Evolutionary conservation across 148 eudicot species (phyloP).

Genomic region (Chenopodium berlandieri): DNA sequence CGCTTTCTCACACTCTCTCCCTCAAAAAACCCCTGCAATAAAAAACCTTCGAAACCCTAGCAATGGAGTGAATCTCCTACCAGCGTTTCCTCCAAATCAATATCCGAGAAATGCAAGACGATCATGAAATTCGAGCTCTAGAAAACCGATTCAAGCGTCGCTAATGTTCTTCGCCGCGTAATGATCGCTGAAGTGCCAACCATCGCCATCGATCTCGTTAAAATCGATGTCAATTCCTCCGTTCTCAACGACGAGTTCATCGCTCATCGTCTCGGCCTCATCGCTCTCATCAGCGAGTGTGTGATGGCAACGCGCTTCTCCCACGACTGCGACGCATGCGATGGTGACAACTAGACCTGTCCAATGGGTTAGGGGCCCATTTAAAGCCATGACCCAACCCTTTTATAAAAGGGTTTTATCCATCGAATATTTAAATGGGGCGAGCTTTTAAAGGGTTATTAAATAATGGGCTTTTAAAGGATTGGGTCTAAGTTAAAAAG

Average conservation of each 20-base stretch:
- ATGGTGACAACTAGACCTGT: constrained; percentile 32
- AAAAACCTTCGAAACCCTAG: background rate
- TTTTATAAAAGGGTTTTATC: no score
- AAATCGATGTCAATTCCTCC: constrained; percentile 88
- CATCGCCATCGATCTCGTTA: constrained; percentile 49
- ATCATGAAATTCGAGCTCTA: constrained; percentile 83
- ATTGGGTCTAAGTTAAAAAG: no score
- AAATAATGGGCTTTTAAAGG: no score
- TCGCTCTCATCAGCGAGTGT: constrained; percentile 76
- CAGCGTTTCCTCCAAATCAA: constrained; percentile 76
- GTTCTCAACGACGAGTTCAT: constrained; percentile 55
- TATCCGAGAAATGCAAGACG: constrained; percentile 70
- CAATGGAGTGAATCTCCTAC: constrained; percentile 42
- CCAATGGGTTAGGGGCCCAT: no score
- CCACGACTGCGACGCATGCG: constrained; percentile 90
- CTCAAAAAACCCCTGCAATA: constrained; percentile 3
- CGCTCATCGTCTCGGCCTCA: constrained; percentile 51
- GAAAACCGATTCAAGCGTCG: constrained; percentile 70
- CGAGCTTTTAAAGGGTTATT: no score
- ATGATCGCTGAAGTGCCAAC: constrained; percentile 97
- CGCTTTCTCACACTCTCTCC: background rate
- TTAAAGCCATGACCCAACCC: no score
- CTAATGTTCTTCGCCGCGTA: constrained; percentile 91
- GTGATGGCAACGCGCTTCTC: constrained; percentile 95
- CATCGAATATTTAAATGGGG: no score